phyloP scores from a whole-genome alignment of 1,284 basidiomycete genomes.

The Ceratobasidium sp. region DNA sequence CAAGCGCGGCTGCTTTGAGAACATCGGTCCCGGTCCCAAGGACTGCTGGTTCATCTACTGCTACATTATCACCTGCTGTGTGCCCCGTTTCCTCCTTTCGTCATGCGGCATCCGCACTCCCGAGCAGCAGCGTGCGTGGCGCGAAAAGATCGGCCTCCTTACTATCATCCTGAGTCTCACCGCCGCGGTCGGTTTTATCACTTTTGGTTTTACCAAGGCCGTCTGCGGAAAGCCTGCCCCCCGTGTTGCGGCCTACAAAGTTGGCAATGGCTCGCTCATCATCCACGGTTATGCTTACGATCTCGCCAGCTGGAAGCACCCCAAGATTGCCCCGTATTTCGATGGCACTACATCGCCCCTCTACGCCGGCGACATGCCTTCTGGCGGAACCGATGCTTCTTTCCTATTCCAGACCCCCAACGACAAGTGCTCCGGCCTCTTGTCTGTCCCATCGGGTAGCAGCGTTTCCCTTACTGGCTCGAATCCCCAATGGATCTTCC shows the following conservation, averaged over 20 bases:
- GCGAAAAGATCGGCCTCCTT: constrained; percentile 97
- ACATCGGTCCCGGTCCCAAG: constrained; percentile 85
- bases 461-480: constrained; percentile 68
- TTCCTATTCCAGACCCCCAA: constrained; percentile 96
- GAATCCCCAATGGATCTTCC: constrained; percentile 88
- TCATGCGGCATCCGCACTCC: constrained; percentile 85
- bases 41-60: constrained; percentile 98
- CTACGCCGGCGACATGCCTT: constrained; percentile 77
- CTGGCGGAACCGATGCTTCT: constrained; percentile 87
- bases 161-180: constrained; percentile 83
- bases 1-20: constrained; percentile 70
- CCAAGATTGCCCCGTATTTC: constrained; percentile 71
- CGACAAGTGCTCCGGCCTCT: constrained; percentile 78
- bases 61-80: constrained; percentile 84
- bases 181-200: constrained; percentile 96
- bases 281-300: constrained; percentile 96
- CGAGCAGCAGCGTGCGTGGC: constrained; percentile 95
- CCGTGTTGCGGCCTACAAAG: constrained; percentile 81
- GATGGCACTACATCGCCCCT: constrained; percentile 86
- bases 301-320: constrained; percentile 87
- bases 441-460: constrained; percentile 76
- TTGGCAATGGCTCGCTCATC: constrained; percentile 85
- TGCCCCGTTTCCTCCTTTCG: constrained; percentile 78
- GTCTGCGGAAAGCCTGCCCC: constrained; percentile 90
- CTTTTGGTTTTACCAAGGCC: constrained; percentile 97